phyloP scores from a whole-genome alignment of 1,284 basidiomycete species.

The Cryptococcus deneoformans region DNA sequence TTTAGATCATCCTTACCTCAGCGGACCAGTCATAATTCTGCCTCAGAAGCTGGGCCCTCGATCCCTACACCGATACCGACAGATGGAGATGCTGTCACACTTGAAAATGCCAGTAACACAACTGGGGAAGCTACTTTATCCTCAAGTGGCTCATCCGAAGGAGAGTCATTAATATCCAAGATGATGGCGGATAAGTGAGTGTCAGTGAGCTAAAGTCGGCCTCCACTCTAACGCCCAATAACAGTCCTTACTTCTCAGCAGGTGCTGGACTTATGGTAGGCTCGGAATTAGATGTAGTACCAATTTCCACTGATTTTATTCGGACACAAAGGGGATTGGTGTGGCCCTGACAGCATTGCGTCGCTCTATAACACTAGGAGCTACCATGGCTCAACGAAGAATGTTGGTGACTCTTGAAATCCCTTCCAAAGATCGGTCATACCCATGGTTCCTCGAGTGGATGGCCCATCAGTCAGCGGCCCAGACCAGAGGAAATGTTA shows the following conservation, averaged over 20 bases:
- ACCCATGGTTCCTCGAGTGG: constrained; percentile 98
- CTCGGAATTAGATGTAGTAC: not conserved
- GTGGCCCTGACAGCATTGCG: constrained; percentile 74
- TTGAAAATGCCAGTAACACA: not conserved
- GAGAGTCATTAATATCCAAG: constrained; percentile 18
- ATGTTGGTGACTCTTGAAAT: constrained; percentile 96
- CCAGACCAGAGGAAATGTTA: constrained; percentile 17
- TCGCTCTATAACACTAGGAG: constrained; percentile 65
- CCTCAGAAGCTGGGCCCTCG: constrained; percentile 17
- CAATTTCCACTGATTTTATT: not conserved
- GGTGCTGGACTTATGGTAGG: constrained; percentile 92
- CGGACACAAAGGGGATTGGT: constrained; percentile 66
- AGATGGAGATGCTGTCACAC: not conserved
- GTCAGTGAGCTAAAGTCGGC: not conserved
- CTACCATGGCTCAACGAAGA: constrained; percentile 75
- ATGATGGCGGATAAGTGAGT: constrained; percentile 45
- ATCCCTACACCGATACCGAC: not conserved
- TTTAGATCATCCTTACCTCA: constrained; percentile 8
- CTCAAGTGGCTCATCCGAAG: constrained; percentile 8
- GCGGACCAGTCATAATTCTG: not conserved
- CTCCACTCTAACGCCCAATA: too few species aligned
- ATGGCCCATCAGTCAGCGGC: constrained; percentile 60
- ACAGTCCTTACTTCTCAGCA: constrained; percentile 90
- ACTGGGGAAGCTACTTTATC: not conserved
- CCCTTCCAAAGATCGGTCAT: constrained; percentile 90